phyloP scores from a whole-genome alignment of 352 stramenopile genomes.

The Phytophthora quininea region DNA sequence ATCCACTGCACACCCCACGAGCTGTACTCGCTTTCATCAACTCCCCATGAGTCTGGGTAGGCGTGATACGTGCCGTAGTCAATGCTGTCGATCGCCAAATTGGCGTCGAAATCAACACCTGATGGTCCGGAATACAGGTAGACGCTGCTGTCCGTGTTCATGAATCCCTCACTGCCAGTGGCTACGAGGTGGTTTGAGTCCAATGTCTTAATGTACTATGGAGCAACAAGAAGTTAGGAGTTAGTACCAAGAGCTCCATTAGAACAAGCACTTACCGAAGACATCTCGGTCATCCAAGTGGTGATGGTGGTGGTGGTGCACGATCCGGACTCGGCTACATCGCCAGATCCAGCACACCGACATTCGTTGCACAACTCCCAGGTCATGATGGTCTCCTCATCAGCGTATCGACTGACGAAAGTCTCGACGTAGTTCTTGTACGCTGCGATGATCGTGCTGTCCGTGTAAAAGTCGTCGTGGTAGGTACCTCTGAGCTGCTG shows the following conservation, averaged over 20 bases:
- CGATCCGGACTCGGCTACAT: background rate
- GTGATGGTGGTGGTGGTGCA: constrained; percentile 17
- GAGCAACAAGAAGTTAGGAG: background rate
- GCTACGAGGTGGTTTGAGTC: constrained; percentile 20
- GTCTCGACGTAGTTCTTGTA: constrained; percentile 42
- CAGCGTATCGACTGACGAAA: constrained; percentile 24
- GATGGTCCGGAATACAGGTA: constrained; percentile 21
- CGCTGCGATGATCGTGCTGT: constrained; percentile 33
- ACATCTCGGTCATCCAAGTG: constrained; percentile 19
- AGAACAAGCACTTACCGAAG: constrained; percentile 4
- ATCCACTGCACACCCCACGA: constrained; percentile 4
- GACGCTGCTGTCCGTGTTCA: constrained; percentile 23
- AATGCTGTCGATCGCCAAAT: constrained; percentile 10
- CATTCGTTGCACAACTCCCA: constrained; percentile 38
- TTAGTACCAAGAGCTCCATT: background rate
- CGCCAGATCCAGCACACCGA: constrained; percentile 33
- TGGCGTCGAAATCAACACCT: constrained; percentile 16
- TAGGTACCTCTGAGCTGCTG: constrained; percentile 36
- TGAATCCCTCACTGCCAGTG: constrained; percentile 11
- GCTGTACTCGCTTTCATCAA: constrained; percentile 15
- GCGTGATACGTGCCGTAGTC: constrained; percentile 22
- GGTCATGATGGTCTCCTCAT: constrained; percentile 36
- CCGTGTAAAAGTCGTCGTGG: constrained; percentile 43
- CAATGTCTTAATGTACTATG: constrained; percentile 17
- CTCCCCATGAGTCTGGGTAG: constrained; percentile 16